Conservation (phyloP, 805 yeast species). For the Saccharomycopsis javanensis region DNA sequence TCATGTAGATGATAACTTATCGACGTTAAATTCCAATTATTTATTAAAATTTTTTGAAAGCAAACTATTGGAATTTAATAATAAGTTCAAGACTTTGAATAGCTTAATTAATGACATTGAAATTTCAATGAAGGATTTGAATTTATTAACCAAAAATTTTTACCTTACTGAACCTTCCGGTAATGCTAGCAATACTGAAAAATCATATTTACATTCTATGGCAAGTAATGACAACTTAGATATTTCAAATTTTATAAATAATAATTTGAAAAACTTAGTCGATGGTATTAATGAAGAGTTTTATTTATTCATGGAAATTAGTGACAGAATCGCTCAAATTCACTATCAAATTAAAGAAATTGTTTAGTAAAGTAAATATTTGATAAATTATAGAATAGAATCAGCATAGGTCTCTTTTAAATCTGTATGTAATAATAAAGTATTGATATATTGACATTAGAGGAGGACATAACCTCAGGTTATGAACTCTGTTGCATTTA, state of each 20-base stretch:
- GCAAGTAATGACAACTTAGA: constrained; percentile 3
- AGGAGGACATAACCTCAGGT: too few species aligned
- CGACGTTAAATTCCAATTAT: constrained; percentile 5
- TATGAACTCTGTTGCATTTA: background rate
- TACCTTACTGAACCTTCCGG: constrained; percentile 11
- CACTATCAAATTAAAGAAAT: constrained; percentile 18
- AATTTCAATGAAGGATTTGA: constrained; percentile 14
- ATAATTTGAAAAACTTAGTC: constrained; percentile 14
- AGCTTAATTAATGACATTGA: constrained; percentile 16
- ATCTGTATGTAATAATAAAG: too few species aligned
- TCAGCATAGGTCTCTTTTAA: background rate
- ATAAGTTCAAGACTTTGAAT: constrained; percentile 16
- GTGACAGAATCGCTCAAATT: constrained; percentile 15
- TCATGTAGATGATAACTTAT: background rate
- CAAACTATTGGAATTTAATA: constrained; percentile 18
- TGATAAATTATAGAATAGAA: constrained; percentile 1
- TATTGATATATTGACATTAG: too few species aligned
- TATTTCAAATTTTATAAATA: constrained; percentile 10
- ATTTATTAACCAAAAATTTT: constrained; percentile 9
- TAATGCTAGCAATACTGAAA: background rate
- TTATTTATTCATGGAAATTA: constrained; percentile 18
- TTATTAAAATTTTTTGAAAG: constrained; percentile 15
- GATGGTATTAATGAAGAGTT: constrained; percentile 19
- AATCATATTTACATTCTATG: background rate
- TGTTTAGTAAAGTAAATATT: background rate